A percentile compares a stretch with the other conserved stretches of the same genome.
Conservation (phyloP, 768 basidiomycete species). For the Lactarius deliciosus region DNA sequence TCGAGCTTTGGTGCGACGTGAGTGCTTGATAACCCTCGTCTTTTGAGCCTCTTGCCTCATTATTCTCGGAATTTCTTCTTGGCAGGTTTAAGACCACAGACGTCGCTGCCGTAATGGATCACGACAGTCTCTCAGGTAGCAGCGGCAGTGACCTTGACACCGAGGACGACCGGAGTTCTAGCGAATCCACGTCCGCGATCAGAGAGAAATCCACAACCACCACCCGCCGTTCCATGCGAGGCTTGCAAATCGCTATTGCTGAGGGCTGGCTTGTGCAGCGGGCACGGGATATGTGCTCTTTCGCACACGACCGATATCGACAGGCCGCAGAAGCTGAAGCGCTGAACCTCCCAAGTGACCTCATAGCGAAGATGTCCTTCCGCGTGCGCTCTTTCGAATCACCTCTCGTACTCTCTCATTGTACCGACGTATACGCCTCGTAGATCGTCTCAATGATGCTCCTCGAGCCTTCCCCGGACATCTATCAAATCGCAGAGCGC, state of each 20-base stretch:
- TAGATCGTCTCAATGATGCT: constrained; percentile 74
- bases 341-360: constrained; percentile 47
- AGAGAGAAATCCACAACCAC: constrained; percentile 42
- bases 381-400: constrained; percentile 42
- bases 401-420: neutral
- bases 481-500: constrained; percentile 69
- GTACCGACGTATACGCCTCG: constrained; percentile 13
- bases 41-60: neutral
- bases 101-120: constrained; percentile 70
- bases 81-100: constrained; percentile 70
- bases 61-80: constrained; percentile 9
- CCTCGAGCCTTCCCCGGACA: constrained; percentile 58
- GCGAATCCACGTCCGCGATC: constrained; percentile 49
- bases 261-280: constrained; percentile 76
- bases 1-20: constrained; percentile 72
- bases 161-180: constrained; percentile 51
- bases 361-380: constrained; percentile 66
- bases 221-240: constrained; percentile 60
- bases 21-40: constrained; percentile 30
- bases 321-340: constrained; percentile 68
- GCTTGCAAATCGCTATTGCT: constrained; percentile 61
- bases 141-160: constrained; percentile 50
- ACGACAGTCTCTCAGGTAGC: constrained; percentile 59
- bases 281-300: constrained; percentile 74
- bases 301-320: constrained; percentile 71